A percentile compares a stretch with the other conserved stretches of the same genome.
phyloP scores from a whole-genome alignment of 2,329 filamentous ascomycete species.

The Phialocephala sp. region DNA sequence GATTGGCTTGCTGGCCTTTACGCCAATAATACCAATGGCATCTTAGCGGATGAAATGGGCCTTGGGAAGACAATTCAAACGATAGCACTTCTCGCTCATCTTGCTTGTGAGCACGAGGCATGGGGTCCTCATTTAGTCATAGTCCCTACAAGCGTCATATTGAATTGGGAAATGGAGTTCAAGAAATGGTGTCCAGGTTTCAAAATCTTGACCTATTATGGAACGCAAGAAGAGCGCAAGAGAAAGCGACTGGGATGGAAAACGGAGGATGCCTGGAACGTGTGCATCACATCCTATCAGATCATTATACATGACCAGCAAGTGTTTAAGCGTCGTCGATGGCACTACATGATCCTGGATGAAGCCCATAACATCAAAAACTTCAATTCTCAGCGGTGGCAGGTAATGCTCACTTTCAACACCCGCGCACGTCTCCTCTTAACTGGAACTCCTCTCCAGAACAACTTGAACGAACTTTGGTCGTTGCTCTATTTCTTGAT shows the following conservation, averaged over 20 bases:
- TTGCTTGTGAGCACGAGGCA: constrained; percentile 86
- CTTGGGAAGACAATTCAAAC: constrained; percentile 98
- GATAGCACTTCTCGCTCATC: constrained; percentile 88
- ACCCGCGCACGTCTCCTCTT: constrained; percentile 85
- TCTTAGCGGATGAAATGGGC: constrained; percentile 97
- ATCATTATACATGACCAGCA: constrained; percentile 93
- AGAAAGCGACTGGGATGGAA: constrained; percentile 92
- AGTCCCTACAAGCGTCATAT: constrained; percentile 96
- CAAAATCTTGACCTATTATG: constrained; percentile 97
- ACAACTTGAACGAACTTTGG: constrained; percentile 96
- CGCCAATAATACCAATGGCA: constrained; percentile 90
- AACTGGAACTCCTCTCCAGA: constrained; percentile 94
- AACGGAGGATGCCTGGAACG: constrained; percentile 92
- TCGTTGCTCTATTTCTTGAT: constrained; percentile 96
- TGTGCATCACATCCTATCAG: constrained; percentile 97
- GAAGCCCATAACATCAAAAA: constrained; percentile 99
- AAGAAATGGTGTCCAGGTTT: constrained; percentile 99
- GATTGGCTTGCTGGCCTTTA: constrained; percentile 97
- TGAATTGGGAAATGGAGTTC: constrained; percentile 99
- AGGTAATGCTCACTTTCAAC: constrained; percentile 91
- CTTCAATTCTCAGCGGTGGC: constrained; percentile 97
- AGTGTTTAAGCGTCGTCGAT: constrained; percentile 88
- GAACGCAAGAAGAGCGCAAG: constrained; percentile 88
- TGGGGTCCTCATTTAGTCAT: constrained; percentile 98
- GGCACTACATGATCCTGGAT: constrained; percentile 98